Base-by-base conservation (phyloP, 2,329 filamentous ascomycete genomes). In the Epichloe uncinata region DNA sequence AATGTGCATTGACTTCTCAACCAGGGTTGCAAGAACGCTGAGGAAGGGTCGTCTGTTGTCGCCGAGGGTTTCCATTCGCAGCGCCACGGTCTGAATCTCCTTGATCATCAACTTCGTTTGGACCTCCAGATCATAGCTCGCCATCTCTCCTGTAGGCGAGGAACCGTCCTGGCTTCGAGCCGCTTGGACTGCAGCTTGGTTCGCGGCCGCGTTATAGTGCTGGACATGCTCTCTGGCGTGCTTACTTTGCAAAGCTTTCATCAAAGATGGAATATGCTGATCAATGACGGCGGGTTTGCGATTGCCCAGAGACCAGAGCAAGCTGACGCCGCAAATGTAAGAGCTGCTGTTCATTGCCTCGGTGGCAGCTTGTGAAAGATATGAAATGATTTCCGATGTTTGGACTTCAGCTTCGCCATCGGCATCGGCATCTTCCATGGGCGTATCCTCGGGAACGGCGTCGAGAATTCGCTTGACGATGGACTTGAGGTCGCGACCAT, bases 1-100 rank as follows among this genome's bases (percentile, higher is more conserved):
- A 51, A 84, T 84, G 61, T 91, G 93, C 66, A 87, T 79, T 1
- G 93, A 97, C 62, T 95, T 93, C 66, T 99, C 93, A 3, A 98
- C 91, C 20, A 99, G 75, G 16, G 90, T 93, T 4, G 93, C 93
- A 35, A 99, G 73, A 4, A 97, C 91, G 62, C 90, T 97, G 1
- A 99, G 77, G 71, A 97, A 98, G 0, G 93, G 91, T 43, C 94
- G 77, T 42, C 93, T 78, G 61, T 91, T 88, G 57, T 98, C 93
- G 2, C 88, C 89, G 12, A 99, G 77, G 37, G 85, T 84, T 59
- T 93, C 90, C 82, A 99, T 97, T 42, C 93, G 83, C 55, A 89
- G 77, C 2, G 93, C 87, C 20, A 95, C 86, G 51, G 96, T 82
- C 60, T 97, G 90, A 54, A 98, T 90, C 9, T 90, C 87, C 69